Evolutionary conservation across 805 yeast species (phyloP), one percentile per base, ranked within the genome.

Genomic region (Metschnikowia orientalis): DNA sequence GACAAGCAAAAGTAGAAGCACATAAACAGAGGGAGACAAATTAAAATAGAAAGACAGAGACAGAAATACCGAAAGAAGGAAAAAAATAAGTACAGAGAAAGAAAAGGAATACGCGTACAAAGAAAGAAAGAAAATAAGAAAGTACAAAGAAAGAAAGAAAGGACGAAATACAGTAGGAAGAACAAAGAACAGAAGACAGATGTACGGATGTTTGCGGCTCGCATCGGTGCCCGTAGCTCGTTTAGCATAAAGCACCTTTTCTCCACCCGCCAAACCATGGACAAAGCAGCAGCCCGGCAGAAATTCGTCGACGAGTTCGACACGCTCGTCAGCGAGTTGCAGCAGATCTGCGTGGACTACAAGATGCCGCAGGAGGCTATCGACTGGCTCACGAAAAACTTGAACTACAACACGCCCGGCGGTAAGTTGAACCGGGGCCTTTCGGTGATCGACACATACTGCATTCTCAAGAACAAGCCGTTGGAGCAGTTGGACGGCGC

Each of bases 371-470:
- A 69, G 34, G 92, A 84, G 42, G 97, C 96, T 23, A 73, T 83
- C 37, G 75, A 73, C 17, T 92, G 98, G 97, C 86, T 77, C 61
- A 75, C 70, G 47, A 71, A 72, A 45, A 78, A 69, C 45, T 66
- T 90, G 56, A 64, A 79, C 50, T 84, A 90, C 69, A 92, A 92
- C 68, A 79, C 95, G 4, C 90, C 95, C 38, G 96, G 97, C 40
- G 99, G 99, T 31, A 92, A 92, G 62, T 73, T 88, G 56, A 92
- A 92, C 74, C 77, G 99, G 58, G 99, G 99, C 19, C 66, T 92
- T 38, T 86, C 97, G 23, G 97, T 92, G 12, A 80, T 92, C 42
- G 97, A 90, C 59, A 86, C 97, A 2, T 92, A 84, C 67, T 78
- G 79, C 37, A 73, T 90, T 36, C 69, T 92, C 55, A 84, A 82